Evolutionary conservation across 768 basidiomycete genomes (phyloP), one percentile per base, ranked within the genome.

Genomic region (Tylopilus sp.): DNA sequence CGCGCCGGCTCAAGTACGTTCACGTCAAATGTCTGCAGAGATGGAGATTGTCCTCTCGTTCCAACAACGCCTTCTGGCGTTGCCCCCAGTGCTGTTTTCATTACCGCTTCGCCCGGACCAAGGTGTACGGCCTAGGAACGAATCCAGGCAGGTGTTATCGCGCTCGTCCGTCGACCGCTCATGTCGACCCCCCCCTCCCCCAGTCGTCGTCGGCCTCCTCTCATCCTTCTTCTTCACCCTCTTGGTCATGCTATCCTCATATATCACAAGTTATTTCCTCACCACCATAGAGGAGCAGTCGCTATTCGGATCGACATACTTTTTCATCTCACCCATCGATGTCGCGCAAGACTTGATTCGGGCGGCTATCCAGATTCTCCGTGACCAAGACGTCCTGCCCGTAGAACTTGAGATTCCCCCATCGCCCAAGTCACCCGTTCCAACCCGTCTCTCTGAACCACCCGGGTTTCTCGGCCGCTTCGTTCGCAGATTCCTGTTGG

Each of bases 81-180:
- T 92, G 90, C 60, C 85, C 85, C 2, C 88, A 91, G 67, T 92
- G 90, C 58, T 80, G 76, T 45, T 92, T 90, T 63, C 77, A 75
- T 52, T 91, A 92, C 65, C 79, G 83, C 38, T 90, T 90, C 60
- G 77, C 83, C 9, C 79, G 90, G 22, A 91, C 89, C 1, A 77
- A 72, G 30, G 79, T 81, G 13, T 71, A 81, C 11, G 90, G 89
- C 26, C 70, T 91, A 49, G 90, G 86, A 18, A 83, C 84, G n/a
- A 91, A 91, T 59, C 81, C 85, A 66, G 71, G 89, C 83, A 67
- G 50, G 76, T 66, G 23, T 38, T 40, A 26, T 49, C 26, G 20
- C 28, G 18, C 39, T 46, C 23, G 10, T 40, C 40, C 20, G 18
- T 36, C 23, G 41, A 54, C 53, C 44, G 39, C 62, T 58, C 57